These are phyloP conservation scores for Carex littledalei DNA, from an alignment of 176 grass and related monocot genomes.

Conservation along the genomic window DNA sequence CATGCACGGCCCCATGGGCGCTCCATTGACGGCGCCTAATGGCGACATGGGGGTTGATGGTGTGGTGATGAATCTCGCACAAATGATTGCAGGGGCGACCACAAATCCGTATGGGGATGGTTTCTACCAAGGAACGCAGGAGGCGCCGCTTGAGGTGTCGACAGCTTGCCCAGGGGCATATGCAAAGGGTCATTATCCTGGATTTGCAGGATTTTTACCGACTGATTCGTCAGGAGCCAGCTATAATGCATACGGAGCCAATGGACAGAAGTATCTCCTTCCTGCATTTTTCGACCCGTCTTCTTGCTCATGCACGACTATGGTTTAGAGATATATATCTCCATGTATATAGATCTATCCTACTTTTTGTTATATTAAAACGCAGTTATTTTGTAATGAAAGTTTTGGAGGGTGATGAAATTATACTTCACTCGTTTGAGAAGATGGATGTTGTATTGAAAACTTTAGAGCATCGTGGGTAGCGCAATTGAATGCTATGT, in stretches of 20 bases:
- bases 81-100: conserved; percentile 34
- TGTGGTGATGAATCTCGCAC: conserved; percentile 33
- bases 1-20: conserved; percentile 21
- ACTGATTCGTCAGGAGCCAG: conserved; percentile 33
- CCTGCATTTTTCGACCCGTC: conserved; percentile 43
- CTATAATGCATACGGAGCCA: conserved; percentile 45
- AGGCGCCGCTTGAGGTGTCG: conserved; percentile 37
- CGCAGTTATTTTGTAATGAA: neutral
- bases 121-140: conserved; percentile 45
- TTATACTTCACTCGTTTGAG: conserved; percentile 6
- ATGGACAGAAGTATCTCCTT: conserved; percentile 46
- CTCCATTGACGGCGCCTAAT: conserved; percentile 31
- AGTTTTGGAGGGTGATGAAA: neutral
- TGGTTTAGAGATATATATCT: conserved; percentile 13
- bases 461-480: neutral
- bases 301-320: conserved; percentile 22
- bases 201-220: conserved; percentile 31
- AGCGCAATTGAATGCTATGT: neutral
- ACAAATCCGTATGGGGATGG: conserved; percentile 52
- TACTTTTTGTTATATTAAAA: neutral
- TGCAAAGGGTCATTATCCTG: conserved; percentile 43
- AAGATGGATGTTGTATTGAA: neutral
- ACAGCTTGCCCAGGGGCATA: conserved; percentile 49
- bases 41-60: conserved; percentile 49
- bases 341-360: neutral